These are phyloP conservation scores for Penicillium robsamsonii DNA, from an alignment of 495 filamentous ascomycete species.

Conservation along the genomic window DNA sequence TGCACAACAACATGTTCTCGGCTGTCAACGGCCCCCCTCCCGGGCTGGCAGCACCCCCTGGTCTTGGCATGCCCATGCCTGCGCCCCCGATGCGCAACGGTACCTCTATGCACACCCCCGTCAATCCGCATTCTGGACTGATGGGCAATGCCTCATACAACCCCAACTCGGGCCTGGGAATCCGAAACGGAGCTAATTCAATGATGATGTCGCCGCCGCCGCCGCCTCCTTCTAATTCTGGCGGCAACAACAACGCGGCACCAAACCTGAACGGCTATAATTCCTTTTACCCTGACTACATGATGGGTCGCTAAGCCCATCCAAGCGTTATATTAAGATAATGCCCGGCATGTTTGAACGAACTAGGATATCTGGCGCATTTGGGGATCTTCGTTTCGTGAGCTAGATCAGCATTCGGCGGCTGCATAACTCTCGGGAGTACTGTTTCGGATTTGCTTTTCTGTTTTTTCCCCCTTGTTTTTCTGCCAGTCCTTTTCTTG, in stretches of 20 bases:
- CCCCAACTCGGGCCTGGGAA: constrained; percentile 45
- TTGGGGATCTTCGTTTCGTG: constrained; percentile 42
- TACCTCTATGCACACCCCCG: constrained; percentile 32
- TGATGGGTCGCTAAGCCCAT: constrained; percentile 55
- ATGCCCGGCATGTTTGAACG: constrained; percentile 51
- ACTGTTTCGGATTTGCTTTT: constrained; percentile 39
- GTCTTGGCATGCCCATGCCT: constrained; percentile 49
- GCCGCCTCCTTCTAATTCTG: constrained; percentile 34
- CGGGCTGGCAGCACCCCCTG: constrained; percentile 67
- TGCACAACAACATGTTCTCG: constrained; percentile 61
- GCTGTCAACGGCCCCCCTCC: constrained; percentile 74
- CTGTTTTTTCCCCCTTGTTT: constrained; percentile 17
- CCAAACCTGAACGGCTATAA: constrained; percentile 46
- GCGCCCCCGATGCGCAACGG: constrained; percentile 31
- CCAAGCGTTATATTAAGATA: constrained; percentile 31
- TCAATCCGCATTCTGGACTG: constrained; percentile 35
- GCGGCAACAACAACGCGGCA: constrained; percentile 37
- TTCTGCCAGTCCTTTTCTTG: constrained; percentile 15
- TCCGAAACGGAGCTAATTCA: constrained; percentile 42
- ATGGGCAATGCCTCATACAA: constrained; percentile 41
- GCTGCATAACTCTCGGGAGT: constrained; percentile 45
- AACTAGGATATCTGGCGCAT: constrained; percentile 49
- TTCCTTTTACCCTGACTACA: constrained; percentile 55
- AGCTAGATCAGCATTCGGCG: constrained; percentile 52
- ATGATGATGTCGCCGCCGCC: constrained; percentile 45